phyloP scores from a whole-genome alignment of 2,329 filamentous ascomycete genomes.

The Aspergillus sp. region DNA sequence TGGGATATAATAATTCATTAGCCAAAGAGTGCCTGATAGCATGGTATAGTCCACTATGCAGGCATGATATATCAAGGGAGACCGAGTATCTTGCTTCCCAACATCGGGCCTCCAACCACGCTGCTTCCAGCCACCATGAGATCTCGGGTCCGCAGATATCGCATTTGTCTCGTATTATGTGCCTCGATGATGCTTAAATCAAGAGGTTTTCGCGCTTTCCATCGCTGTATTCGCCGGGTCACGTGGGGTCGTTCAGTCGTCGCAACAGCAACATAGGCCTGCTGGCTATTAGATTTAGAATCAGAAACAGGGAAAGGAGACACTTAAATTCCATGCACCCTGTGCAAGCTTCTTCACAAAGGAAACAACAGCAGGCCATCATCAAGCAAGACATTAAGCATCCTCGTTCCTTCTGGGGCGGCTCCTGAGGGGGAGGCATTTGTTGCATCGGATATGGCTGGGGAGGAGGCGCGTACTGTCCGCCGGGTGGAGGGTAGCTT shows the following conservation, averaged over 20 bases:
- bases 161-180: too few species aligned
- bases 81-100: background rate
- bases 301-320: too few species aligned
- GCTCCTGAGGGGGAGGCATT: conserved; percentile 12
- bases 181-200: background rate
- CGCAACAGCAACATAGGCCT: too few species aligned
- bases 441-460: conserved; percentile 13
- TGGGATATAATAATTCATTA: background rate
- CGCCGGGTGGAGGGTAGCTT: conserved; percentile 14
- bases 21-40: background rate
- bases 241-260: too few species aligned
- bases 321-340: conserved; percentile 4
- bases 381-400: conserved; percentile 9
- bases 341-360: conserved; percentile 13
- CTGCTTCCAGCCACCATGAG: too few species aligned
- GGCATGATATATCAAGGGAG: background rate
- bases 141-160: too few species aligned
- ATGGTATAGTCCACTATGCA: background rate
- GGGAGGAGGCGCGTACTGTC: conserved; percentile 12
- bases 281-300: too few species aligned
- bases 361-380: conserved; percentile 1
- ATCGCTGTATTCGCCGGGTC: too few species aligned
- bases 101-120: background rate
- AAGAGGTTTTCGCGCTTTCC: background rate
- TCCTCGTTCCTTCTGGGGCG: conserved; percentile 11